A percentile compares a stretch with the other conserved stretches of the same genome.
Conservation (phyloP, 1,139 yeast genomes). For the Kurtzmaniella natalensis region DNA sequence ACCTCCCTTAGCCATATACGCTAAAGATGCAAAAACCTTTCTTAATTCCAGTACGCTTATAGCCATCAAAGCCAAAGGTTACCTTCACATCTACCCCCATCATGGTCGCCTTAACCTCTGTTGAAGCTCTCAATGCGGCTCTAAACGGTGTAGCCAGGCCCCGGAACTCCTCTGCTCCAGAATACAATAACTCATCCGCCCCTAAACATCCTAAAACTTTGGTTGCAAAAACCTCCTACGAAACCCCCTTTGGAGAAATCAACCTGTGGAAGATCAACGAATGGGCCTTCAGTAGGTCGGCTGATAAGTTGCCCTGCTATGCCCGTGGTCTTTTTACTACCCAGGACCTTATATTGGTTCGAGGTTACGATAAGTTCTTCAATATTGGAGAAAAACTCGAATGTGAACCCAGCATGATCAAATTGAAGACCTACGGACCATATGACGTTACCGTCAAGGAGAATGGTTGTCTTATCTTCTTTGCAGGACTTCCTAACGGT, state of each 20-base stretch:
- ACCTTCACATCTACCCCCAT: too few relatives aligned
- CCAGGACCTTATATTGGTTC: constrained; percentile 51
- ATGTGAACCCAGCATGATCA: constrained; percentile 31
- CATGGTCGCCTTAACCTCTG: too few relatives aligned
- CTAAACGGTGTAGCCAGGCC: too few relatives aligned
- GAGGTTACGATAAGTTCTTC: constrained; percentile 96
- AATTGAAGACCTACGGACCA: constrained; percentile 58
- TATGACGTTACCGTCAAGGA: constrained; percentile 80
- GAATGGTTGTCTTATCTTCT: constrained; percentile 87
- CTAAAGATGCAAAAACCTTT: too few relatives aligned
- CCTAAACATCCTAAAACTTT: neutral
- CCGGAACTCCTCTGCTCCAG: too few relatives aligned
- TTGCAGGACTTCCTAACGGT: constrained; percentile 74
- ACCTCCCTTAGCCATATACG: too few relatives aligned
- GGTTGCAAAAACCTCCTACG: neutral
- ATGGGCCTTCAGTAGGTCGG: constrained; percentile 64
- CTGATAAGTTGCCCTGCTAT: constrained; percentile 55
- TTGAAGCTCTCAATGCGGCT: too few relatives aligned
- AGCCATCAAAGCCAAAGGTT: too few relatives aligned
- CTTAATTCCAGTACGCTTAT: too few relatives aligned
- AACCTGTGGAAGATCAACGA: constrained; percentile 77
- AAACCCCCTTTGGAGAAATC: neutral
- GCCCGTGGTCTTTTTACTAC: constrained; percentile 85
- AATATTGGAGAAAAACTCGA: constrained; percentile 61
- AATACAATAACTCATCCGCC: too few relatives aligned